phyloP scores from a whole-genome alignment of 352 stramenopile species.

The Phytopythium aichiense region DNA sequence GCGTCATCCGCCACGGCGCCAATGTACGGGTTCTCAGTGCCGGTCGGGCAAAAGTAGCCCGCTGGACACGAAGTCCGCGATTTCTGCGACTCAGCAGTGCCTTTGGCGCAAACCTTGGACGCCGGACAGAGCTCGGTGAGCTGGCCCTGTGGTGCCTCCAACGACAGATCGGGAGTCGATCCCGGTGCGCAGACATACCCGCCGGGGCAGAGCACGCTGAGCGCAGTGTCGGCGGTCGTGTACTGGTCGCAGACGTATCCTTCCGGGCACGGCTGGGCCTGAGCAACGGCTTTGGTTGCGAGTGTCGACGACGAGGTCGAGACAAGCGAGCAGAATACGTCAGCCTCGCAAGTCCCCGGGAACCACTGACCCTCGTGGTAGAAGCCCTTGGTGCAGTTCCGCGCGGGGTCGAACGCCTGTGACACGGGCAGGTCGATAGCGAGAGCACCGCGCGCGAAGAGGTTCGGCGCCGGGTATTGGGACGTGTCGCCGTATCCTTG shows the following conservation, averaged over 20 bases:
- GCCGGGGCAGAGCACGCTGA: constrained; percentile 75
- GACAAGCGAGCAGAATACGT: constrained; percentile 88
- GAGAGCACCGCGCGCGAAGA: constrained; percentile 85
- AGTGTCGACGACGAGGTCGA: constrained; percentile 13
- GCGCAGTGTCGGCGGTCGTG: constrained; percentile 80
- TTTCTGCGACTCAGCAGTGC: constrained; percentile 84
- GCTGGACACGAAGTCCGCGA: constrained; percentile 74
- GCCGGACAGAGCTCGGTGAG: constrained; percentile 86
- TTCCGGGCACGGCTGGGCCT: constrained; percentile 91
- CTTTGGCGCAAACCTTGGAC: constrained; percentile 86
- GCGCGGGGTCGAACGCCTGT: constrained; percentile 78
- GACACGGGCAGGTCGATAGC: constrained; percentile 84
- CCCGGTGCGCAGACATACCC: constrained; percentile 94
- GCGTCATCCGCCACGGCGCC: constrained; percentile 91
- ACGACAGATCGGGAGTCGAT: constrained; percentile 90
- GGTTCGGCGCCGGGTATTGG: constrained; percentile 71
- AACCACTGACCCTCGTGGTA: constrained; percentile 90
- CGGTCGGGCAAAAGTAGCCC: constrained; percentile 95
- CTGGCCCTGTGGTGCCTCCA: constrained; percentile 87
- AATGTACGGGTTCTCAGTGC: constrained; percentile 84
- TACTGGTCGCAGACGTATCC: constrained; percentile 93
- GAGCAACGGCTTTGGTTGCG: constrained; percentile 31
- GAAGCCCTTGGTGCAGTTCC: constrained; percentile 95
- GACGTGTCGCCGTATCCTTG: constrained; percentile 91
- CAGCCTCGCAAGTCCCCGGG: constrained; percentile 94